Evolutionary conservation across 2,329 filamentous ascomycete species (phyloP).

Genomic region (Diplocarpon rosae): DNA sequence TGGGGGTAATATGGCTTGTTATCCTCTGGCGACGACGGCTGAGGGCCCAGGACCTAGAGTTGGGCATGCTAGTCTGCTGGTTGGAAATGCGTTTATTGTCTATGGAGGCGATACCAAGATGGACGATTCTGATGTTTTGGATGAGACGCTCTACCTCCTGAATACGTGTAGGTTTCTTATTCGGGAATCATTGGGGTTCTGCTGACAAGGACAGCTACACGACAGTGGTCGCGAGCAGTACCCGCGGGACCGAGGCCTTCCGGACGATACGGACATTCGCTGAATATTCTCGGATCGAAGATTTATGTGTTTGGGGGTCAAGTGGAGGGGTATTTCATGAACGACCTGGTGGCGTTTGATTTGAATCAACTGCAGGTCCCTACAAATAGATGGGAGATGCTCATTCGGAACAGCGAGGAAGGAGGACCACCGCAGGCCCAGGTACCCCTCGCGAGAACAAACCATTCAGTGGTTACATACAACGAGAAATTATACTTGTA

Average conservation of each 20-base stretch:
- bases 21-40: constrained; percentile 80
- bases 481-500: constrained; percentile 91
- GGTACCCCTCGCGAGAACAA: constrained; percentile 81
- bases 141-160: constrained; percentile 90
- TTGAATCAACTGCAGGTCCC: constrained; percentile 88
- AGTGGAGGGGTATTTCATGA: constrained; percentile 96
- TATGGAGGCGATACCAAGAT: constrained; percentile 98
- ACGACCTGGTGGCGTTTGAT: constrained; percentile 90
- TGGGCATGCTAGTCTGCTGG: constrained; percentile 83
- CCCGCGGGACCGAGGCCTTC: constrained; percentile 77
- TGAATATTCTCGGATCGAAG: constrained; percentile 94
- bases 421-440: constrained; percentile 48
- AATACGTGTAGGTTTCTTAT: constrained; percentile 73
- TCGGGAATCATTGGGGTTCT: not conserved
- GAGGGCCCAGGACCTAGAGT: constrained; percentile 93
- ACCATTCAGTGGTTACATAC: constrained; percentile 84
- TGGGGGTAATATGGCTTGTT: constrained; percentile 76
- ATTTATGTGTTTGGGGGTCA: constrained; percentile 97
- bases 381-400: constrained; percentile 85
- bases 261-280: constrained; percentile 87
- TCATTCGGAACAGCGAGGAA: constrained; percentile 65
- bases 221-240: constrained; percentile 92
- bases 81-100: constrained; percentile 97
- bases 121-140: constrained; percentile 79
- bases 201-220: constrained; percentile 55